Evolutionary conservation across 805 yeast genomes (phyloP), one percentile per base, ranked within the genome.

Genomic region (Metschnikowia dekortorum): DNA sequence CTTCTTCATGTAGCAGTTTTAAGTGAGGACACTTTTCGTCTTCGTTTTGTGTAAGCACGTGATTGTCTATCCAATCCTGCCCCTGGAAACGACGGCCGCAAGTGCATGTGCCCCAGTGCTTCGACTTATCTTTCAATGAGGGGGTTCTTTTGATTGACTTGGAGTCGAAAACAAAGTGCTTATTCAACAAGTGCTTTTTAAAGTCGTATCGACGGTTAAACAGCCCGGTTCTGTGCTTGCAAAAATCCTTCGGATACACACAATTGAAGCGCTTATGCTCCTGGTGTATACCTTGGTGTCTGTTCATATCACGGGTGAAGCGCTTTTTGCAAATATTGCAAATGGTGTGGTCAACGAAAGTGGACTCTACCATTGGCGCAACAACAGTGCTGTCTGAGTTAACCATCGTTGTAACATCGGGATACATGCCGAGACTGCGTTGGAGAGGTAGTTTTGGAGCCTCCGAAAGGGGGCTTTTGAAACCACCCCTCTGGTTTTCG

Each of bases 121-220:
- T 62, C 22, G 83, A 66, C 60, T 82, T 82, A 49, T 80, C 84
- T 46, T 71, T 73, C 50, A 83, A 64, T 50, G 79, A 81, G 51
- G 78, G 79, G 49, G 73, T 63, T 39, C 70, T 69, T 46, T 74
- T 73, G 9, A 74, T 73, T 35, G 65, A 60, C 4, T 69, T 68
- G 50, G 79, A 70, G 54, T 80, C 83, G 60, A 82, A 82, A 43
- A 61, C 62, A 60, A 83, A 83, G 56, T 83, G 89, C 47, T 76
- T 69, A 60, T 82, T 84, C 38, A 83, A 65, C 48, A 83, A 63
- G 60, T 83, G 89, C 59, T 83, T 83, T 60, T 83, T 83, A 69
- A 71, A 82, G 61, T 83, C 89, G 61, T 83, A 83, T 6, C 85
- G 85, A 44, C 89, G 69, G 65, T 83, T 83, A 68, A 83, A 83